Percentiles rank a stretch among this genome's conserved stretches.
phyloP scores from a whole-genome alignment of 2,329 filamentous ascomycete species.

The Domatiomyces globalis region DNA sequence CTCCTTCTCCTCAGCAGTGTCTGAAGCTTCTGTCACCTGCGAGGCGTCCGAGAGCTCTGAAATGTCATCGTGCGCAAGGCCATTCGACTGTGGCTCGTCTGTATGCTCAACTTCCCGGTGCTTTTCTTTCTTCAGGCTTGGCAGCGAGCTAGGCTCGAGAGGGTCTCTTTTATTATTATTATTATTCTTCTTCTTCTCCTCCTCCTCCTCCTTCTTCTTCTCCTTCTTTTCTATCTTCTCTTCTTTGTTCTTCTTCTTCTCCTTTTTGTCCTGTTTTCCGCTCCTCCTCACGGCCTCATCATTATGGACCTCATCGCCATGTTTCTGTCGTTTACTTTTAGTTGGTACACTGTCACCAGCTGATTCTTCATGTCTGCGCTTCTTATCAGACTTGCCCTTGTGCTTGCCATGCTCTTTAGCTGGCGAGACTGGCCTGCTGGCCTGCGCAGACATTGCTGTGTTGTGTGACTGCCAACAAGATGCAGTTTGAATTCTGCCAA shows the following conservation, averaged over 20 bases:
- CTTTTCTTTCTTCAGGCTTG: not conserved
- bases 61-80: not conserved
- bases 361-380: constrained; percentile 2
- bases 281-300: not conserved
- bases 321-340: not conserved
- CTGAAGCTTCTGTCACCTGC: not conserved
- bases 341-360: not conserved
- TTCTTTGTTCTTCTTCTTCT: not conserved
- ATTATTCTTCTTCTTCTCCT: not conserved
- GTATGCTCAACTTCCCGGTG: not conserved
- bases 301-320: not conserved
- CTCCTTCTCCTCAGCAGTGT: not conserved
- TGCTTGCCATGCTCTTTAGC: not conserved
- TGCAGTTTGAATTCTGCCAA: not conserved
- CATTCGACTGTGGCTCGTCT: not conserved
- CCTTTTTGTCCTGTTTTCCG: not conserved
- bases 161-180: not conserved
- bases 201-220: not conserved
- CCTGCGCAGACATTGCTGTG: not conserved
- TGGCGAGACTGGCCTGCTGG: not conserved
- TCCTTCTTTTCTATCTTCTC: not conserved
- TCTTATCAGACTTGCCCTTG: constrained; percentile 2
- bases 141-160: not conserved
- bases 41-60: not conserved
- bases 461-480: not conserved